These are phyloP conservation scores for Fusarium humuli DNA, from an alignment of 2,329 filamentous ascomycete genomes.

Conservation along the genomic window DNA sequence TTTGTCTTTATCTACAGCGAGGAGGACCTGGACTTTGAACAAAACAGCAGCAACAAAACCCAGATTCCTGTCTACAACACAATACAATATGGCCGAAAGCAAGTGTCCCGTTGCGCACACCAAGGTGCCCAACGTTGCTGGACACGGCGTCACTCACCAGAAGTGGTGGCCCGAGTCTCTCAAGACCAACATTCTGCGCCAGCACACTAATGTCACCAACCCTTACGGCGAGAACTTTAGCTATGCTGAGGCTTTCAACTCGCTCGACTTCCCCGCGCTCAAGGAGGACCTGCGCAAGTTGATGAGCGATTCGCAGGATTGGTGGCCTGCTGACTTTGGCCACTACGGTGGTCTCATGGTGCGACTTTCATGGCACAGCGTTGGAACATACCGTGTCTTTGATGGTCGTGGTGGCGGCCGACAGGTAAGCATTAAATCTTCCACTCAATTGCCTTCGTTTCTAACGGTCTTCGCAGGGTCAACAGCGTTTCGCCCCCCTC, in stretches of 20 bases:
- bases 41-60: neutral
- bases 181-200: slow-evolving; percentile 37
- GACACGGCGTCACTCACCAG: slow-evolving; percentile 27
- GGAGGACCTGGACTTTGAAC: slow-evolving; percentile 21
- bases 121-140: slow-evolving; percentile 30
- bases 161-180: slow-evolving; percentile 38
- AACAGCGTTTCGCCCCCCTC: slow-evolving; percentile 85
- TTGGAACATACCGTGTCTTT: slow-evolving; percentile 80
- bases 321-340: slow-evolving; percentile 85
- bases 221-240: slow-evolving; percentile 33
- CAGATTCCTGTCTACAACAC: slow-evolving; percentile 8
- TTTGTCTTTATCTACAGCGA: slow-evolving; percentile 23
- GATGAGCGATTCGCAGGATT: slow-evolving; percentile 84
- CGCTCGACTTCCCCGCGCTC: slow-evolving; percentile 59
- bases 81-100: slow-evolving; percentile 30
- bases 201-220: slow-evolving; percentile 28
- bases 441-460: neutral
- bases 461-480: slow-evolving; percentile 57
- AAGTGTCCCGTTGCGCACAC: slow-evolving; percentile 34
- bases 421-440: slow-evolving; percentile 51
- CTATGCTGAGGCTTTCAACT: slow-evolving; percentile 35
- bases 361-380: slow-evolving; percentile 84
- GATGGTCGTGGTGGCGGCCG: slow-evolving; percentile 82
- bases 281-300: slow-evolving; percentile 78
- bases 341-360: slow-evolving; percentile 86